phyloP scores from a whole-genome alignment of 2,329 filamentous ascomycete genomes.

The Bimuria novae-zelandiae region DNA sequence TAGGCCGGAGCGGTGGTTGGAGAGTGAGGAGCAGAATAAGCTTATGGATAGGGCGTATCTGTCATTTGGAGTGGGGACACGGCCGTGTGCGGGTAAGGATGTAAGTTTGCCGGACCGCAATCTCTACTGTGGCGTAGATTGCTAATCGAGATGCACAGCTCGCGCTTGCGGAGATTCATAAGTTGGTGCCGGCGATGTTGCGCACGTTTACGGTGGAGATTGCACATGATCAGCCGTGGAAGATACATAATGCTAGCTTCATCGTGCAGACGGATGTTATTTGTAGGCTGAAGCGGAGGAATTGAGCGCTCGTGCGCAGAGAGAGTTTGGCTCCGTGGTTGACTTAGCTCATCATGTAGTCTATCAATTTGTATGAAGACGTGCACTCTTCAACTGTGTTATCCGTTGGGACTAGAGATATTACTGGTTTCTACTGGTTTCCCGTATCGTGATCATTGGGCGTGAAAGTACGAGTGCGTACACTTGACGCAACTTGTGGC shows the following conservation, averaged over 20 bases:
- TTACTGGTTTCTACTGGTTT: no score
- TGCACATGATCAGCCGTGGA: slow-evolving; percentile 27
- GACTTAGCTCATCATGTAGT: no score
- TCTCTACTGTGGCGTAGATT: background rate
- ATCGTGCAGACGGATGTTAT: slow-evolving; percentile 11
- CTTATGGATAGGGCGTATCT: slow-evolving; percentile 37
- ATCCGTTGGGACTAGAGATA: no score
- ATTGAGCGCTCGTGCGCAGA: no score
- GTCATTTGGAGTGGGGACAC: slow-evolving; percentile 43
- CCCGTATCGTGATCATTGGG: no score
- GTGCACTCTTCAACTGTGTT: no score
- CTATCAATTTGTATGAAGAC: no score
- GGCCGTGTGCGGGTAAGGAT: slow-evolving; percentile 40
- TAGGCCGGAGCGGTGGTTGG: slow-evolving; percentile 53
- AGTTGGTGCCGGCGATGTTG: slow-evolving; percentile 25
- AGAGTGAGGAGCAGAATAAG: slow-evolving; percentile 20
- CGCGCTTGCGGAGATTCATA: slow-evolving; percentile 27
- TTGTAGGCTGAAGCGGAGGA: background rate
- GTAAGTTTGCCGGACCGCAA: slow-evolving; percentile 6
- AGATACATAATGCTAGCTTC: slow-evolving; percentile 18
- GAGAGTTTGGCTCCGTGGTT: no score
- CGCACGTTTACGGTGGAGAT: slow-evolving; percentile 22
- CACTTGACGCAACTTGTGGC: no score
- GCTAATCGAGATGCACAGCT: background rate
- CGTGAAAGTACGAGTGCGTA: no score